Evolutionary conservation across 345 rosid genomes (phyloP).

Genomic region (Crucihimalaya himalaica): DNA sequence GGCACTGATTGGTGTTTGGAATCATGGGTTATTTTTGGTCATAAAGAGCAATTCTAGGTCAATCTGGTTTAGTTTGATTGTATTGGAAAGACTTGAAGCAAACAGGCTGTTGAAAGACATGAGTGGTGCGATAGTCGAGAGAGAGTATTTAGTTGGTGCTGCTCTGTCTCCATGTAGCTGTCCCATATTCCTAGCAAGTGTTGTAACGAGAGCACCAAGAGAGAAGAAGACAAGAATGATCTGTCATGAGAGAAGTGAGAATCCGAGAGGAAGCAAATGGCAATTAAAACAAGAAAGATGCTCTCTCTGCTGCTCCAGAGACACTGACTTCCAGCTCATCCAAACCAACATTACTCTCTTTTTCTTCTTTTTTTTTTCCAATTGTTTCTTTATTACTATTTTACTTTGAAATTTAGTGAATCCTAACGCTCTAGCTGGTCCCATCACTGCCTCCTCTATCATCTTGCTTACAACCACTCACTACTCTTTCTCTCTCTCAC

Average conservation of each 20-base stretch:
- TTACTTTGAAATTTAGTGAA: slow-evolving; percentile 39
- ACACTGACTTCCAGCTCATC: slow-evolving; percentile 46
- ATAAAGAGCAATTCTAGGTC: background rate
- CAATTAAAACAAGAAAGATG: slow-evolving; percentile 39
- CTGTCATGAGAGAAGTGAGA: slow-evolving; percentile 29
- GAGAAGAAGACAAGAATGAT: slow-evolving; percentile 36
- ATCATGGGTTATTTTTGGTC: background rate
- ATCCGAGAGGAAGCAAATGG: slow-evolving; percentile 35
- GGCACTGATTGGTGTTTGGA: background rate
- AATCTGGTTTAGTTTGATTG: background rate
- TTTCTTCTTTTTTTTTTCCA: slow-evolving; percentile 21
- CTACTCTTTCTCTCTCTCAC: slow-evolving; percentile 18
- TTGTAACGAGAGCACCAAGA: slow-evolving; percentile 29
- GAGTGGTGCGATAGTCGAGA: background rate
- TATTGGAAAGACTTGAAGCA: slow-evolving; percentile 1
- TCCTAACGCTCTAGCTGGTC: slow-evolving; percentile 45
- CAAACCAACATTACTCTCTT: slow-evolving; percentile 39
- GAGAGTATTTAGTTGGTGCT: slow-evolving; percentile 2
- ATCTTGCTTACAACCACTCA: slow-evolving; percentile 32
- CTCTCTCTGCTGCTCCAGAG: slow-evolving; percentile 38
- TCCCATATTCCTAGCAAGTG: slow-evolving; percentile 26
- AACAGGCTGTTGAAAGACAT: slow-evolving; percentile 5
- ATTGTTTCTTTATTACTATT: slow-evolving; percentile 33
- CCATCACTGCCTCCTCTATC: slow-evolving; percentile 42
- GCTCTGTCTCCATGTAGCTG: slow-evolving; percentile 28